Evolutionary conservation across 129 eudicot genomes (phyloP), one percentile per base, ranked within the genome.

Genomic region (Logfia minima): DNA sequence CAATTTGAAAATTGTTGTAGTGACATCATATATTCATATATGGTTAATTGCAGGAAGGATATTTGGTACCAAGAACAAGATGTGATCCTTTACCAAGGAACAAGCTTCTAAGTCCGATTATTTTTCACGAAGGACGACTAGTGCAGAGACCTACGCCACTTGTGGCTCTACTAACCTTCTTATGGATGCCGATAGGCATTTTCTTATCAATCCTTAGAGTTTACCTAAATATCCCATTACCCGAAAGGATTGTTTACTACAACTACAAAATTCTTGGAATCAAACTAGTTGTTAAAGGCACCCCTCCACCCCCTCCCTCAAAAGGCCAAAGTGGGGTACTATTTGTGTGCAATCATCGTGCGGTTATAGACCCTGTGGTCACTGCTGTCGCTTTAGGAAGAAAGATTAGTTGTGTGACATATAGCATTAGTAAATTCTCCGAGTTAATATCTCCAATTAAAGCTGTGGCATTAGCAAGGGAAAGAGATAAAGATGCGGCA

Each of bases 141-240:
- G 96, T 88, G 53, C 92, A 88, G 75, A 81, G 88, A 31, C 98
- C 98, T 29, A 90, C 94, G 0, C 98, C 98, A 1, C 17, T 86
- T 5, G 81, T 88, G 17, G 89, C 96, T 1, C 65, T 92, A 13
- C 75, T 90, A 18, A 90, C 90, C 62, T 90, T 92, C 77, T 68
- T 92, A 56, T 92, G 96, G 96, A 82, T 92, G 84, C 98, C 98
- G 2, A 80, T 92, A 0, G 98, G 98, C 66, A 76, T 92, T 59
- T 16, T 88, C 51, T 82, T 92, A 11, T 86, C 96, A 18, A 61
- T 90, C n/a, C 41, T 90, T 55, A 70, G 96, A 26, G 85, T 92
- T 66, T 92, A 90, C 32, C 83, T 88, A 61, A 88, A 85, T 68
- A 88, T 88, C 45, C 89, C 90, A 2, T 66, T 90, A 21, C 92